Percentiles rank a stretch among this genome's conserved stretches.
These are phyloP conservation scores for Lactifluus subvellereus DNA, from an alignment of 768 basidiomycete species.

Conservation along the genomic window DNA sequence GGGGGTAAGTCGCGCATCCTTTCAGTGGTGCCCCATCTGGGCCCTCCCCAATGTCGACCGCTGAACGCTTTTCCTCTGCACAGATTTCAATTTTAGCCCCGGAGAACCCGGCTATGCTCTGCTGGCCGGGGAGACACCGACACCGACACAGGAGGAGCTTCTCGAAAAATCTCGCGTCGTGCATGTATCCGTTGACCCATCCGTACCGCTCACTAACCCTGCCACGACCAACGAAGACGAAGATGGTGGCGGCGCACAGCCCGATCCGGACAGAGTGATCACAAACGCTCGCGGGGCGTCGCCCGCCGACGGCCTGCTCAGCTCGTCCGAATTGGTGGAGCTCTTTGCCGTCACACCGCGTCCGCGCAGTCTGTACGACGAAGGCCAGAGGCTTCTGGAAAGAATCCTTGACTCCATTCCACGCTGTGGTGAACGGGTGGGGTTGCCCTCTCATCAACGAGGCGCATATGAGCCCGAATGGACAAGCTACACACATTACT, in stretches of 20 bases:
- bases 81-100: slow-evolving; percentile 90
- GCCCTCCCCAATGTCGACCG: not conserved
- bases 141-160: slow-evolving; percentile 44
- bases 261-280: slow-evolving; percentile 66
- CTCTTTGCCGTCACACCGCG: slow-evolving; percentile 38
- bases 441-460: slow-evolving; percentile 35
- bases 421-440: slow-evolving; percentile 46
- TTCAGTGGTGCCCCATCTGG: not conserved
- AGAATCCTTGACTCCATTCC: not conserved
- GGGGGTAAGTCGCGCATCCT: slow-evolving; percentile 53
- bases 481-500: slow-evolving; percentile 86
- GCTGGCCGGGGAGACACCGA: slow-evolving; percentile 55
- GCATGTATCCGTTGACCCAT: slow-evolving; percentile 62
- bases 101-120: slow-evolving; percentile 79
- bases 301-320: slow-evolving; percentile 64
- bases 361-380: slow-evolving; percentile 67
- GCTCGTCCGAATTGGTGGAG: slow-evolving; percentile 46
- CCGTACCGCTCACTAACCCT: slow-evolving; percentile 33
- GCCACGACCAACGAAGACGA: slow-evolving; percentile 37
- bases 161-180: slow-evolving; percentile 65
- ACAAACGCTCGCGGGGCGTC: slow-evolving; percentile 61
- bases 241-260: slow-evolving; percentile 35
- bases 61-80: not conserved
- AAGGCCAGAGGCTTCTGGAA: slow-evolving; percentile 33
- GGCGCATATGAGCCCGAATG: slow-evolving; percentile 75